Evolutionary conservation across 2,329 filamentous ascomycete species (phyloP), one percentile per base, ranked within the genome.

Genomic region (Pseudogymnoascus sp.): DNA sequence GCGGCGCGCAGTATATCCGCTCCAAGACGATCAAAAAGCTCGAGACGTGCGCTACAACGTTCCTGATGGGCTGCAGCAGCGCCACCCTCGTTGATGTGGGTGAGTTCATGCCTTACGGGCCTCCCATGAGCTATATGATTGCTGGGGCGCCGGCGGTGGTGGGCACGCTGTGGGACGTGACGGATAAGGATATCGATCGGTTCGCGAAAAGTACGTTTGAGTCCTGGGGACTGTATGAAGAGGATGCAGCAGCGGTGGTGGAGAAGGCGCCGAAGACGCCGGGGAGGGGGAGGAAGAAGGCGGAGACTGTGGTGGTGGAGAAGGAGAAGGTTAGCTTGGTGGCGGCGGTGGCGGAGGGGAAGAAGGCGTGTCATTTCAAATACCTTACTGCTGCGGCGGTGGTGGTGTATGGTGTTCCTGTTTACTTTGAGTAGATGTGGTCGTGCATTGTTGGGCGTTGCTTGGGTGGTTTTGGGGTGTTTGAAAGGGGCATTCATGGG

Each of bases 131-230:
- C 69, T 97, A 97, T 76, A 86, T 99, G 75, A 86, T 93, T 67
- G 92, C 92, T 0, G 93, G 91, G 1, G 86, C 83, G 68, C 92
- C 91, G 3, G 92, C 93, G 0, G 85, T 97, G 8, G 86, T 97
- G 1, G 94, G 92, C 52, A 97, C 92, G 13, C 79, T 99, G 37
- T 99, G 94, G 94, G 94, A 99, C 74, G 94, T 99, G 59, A 99
- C 94, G 8, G 94, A 99, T 73, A 90, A 90, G 70, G 94, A 99
- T 73, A 96, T 97, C 73, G 95, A 99, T 77, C 88, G 92, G 15
- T 96, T 96, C 73, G 89, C 92, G 0, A 85, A 87, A 35, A 80
- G 82, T 27, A 79, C 89, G 2, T 89, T 96, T 72, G 89, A 94
- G 72, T 82, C 88, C 69, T 99, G 94, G 94, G 94, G 94, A 0